Evolutionary conservation across 2,329 filamentous ascomycete species (phyloP), one percentile per base, ranked within the genome.

Genomic region (Aspergillus aculeatus): DNA sequence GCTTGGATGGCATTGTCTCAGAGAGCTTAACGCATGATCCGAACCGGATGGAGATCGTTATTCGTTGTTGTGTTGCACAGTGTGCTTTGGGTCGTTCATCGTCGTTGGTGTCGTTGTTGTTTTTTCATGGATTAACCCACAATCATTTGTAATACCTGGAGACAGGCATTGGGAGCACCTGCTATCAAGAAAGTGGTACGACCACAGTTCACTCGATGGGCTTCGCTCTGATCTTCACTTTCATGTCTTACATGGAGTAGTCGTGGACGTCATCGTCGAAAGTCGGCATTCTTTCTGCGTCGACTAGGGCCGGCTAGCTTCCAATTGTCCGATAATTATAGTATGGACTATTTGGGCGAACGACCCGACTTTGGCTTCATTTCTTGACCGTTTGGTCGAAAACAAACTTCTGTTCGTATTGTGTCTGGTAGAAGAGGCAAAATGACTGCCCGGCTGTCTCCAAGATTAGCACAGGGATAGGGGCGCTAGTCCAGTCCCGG

Each of bases 1-100:
- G 66, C 72, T 54, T 83, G 81, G 80, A 69, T 77, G 54, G 81
- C 78, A 2, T 68, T 73, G 23, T 81, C 75, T 63, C 80, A 83
- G 69, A 78, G 76, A 73, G 38, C 5, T 44, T 44, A 14, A 44
- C 19, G 38, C 38, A 19, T 44, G 38, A 19, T 44, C 7, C 38
- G 16, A 7, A 9, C 5, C 19, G 16, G 38, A 19, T 7, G 16
- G 6, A 44, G 16, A 29, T 44, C 38, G 38, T 2, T 44, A 19
- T 19, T n/a, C 6, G 38, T 19, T 19, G 14, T 44, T 16, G 38
- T 16, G 16, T 44, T 44, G 38, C 38, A 44, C 38, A 19, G 38
- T 44, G 11, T 35, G 11, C 16, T 44, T 19, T 1, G 16, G 10
- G 14, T 29, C 26, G 26, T 29, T 29, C 26, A 29, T 29, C 26